Evolutionary conservation across 2,329 filamentous ascomycete genomes (phyloP).

Genomic region (Rosellinia necatrix): DNA sequence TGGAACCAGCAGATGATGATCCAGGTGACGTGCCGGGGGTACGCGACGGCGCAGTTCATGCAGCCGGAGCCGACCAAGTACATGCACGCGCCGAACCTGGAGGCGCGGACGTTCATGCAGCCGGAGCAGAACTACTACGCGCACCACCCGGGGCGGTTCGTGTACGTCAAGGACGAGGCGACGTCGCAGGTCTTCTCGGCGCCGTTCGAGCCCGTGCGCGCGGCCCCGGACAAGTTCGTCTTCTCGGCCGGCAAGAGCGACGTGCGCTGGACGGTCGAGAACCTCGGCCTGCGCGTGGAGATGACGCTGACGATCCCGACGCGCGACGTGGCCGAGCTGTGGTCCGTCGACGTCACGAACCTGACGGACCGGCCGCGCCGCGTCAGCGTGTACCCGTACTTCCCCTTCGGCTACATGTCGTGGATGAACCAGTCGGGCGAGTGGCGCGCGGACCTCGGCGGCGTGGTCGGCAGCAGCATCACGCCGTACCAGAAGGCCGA

Average conservation of each 20-base stretch:
- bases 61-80: slow-evolving; percentile 65
- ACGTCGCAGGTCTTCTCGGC: slow-evolving; percentile 53
- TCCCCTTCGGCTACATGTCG: slow-evolving; percentile 64
- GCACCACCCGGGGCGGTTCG: slow-evolving; percentile 62
- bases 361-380: slow-evolving; percentile 49
- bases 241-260: slow-evolving; percentile 61
- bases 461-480: slow-evolving; percentile 56
- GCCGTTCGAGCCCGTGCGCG: slow-evolving; percentile 59
- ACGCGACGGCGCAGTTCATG: slow-evolving; percentile 63
- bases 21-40: slow-evolving; percentile 62
- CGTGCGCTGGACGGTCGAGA: slow-evolving; percentile 57
- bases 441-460: slow-evolving; percentile 53
- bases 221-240: slow-evolving; percentile 51
- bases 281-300: slow-evolving; percentile 55
- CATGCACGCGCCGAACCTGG: slow-evolving; percentile 61
- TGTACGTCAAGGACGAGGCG: slow-evolving; percentile 63
- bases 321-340: slow-evolving; percentile 59
- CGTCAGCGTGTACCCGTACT: slow-evolving; percentile 60
- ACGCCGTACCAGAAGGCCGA: slow-evolving; percentile 62
- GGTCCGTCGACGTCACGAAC: slow-evolving; percentile 59
- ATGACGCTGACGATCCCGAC: slow-evolving; percentile 58
- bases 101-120: slow-evolving; percentile 65
- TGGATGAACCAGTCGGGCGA: slow-evolving; percentile 65
- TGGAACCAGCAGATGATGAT: slow-evolving; percentile 68
- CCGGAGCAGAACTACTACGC: slow-evolving; percentile 64